These are phyloP conservation scores for Diutina scorzettiae DNA, from an alignment of 1,139 yeast genomes.

Conservation along the genomic window DNA sequence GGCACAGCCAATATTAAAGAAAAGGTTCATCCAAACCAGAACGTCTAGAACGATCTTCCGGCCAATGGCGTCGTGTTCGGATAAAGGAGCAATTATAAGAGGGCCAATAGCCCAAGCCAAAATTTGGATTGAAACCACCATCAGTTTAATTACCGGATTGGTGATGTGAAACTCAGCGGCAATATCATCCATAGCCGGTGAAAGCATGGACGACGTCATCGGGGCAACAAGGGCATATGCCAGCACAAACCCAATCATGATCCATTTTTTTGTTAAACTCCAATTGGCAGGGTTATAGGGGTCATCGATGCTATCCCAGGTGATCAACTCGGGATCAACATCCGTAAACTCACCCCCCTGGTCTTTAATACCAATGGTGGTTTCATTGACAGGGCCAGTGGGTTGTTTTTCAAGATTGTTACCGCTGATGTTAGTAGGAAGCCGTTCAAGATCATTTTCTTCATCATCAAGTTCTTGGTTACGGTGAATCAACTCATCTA, in stretches of 20 bases:
- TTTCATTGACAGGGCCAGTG: conserved; percentile 2
- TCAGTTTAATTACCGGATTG: conserved; percentile 19
- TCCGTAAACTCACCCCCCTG: conserved; percentile 2
- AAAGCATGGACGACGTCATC: conserved; percentile 33
- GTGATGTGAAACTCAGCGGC: conserved; percentile 22
- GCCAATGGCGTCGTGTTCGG: conserved; percentile 31
- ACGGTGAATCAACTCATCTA: not conserved
- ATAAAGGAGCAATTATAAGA: conserved; percentile 30
- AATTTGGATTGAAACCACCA: conserved; percentile 33
- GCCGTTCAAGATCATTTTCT: conserved; percentile 6
- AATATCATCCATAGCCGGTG: conserved; percentile 30
- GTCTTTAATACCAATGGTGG: conserved; percentile 3
- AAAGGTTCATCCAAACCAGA: conserved; percentile 23
- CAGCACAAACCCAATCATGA: conserved; percentile 24
- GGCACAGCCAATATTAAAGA: conserved; percentile 16
- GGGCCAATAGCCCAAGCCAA: conserved; percentile 40
- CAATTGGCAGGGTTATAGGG: conserved; percentile 27
- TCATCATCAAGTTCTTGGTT: conserved; percentile 4
- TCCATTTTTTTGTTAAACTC: conserved; percentile 17
- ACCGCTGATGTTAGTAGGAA: conserved; percentile 8
- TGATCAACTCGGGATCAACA: conserved; percentile 2
- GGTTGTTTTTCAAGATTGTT: conserved; percentile 9
- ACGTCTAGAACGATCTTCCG: conserved; percentile 27
- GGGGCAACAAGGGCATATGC: conserved; percentile 34
- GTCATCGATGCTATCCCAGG: conserved; percentile 8